A percentile compares a stretch with the other conserved stretches of the same genome.
These are phyloP conservation scores for Flaveria trinervia DNA, from an alignment of 129 eudicot species.

Conservation along the genomic window DNA sequence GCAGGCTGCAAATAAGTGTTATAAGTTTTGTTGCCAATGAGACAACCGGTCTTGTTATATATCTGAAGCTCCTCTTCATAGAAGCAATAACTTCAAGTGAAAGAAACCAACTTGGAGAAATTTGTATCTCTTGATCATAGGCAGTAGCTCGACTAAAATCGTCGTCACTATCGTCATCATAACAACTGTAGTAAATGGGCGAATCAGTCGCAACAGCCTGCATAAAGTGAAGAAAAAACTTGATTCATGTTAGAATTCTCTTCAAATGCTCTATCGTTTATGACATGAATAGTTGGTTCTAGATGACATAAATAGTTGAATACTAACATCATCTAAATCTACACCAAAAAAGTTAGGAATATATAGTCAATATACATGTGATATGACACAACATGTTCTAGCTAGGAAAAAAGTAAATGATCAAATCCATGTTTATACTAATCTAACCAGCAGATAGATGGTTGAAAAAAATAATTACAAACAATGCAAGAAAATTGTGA, in stretches of 20 bases:
- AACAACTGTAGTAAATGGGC: slow-evolving; percentile 56
- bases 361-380: not conserved
- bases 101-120: slow-evolving; percentile 31
- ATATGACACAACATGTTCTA: not conserved
- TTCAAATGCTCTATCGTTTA: not conserved
- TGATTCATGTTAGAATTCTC: not conserved
- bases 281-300: not conserved
- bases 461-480: not conserved
- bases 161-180: slow-evolving; percentile 56
- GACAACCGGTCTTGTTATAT: slow-evolving; percentile 47
- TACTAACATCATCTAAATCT: not conserved
- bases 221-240: slow-evolving; percentile 14
- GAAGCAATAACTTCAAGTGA: not conserved
- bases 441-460: not conserved
- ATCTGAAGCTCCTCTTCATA: slow-evolving; percentile 54
- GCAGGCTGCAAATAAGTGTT: slow-evolving; percentile 39
- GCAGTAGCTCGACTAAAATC: slow-evolving; percentile 30
- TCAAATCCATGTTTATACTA: not conserved
- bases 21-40: slow-evolving; percentile 42
- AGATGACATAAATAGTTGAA: not conserved
- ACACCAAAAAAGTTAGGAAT: not conserved
- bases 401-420: not conserved
- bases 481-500: not conserved
- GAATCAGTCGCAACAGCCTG: slow-evolving; percentile 63
- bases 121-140: slow-evolving; percentile 30